Evolutionary conservation across 2,329 filamentous ascomycete species (phyloP), one percentile per base, ranked within the genome.

Genomic region (Sphaerostilbella broomeana): DNA sequence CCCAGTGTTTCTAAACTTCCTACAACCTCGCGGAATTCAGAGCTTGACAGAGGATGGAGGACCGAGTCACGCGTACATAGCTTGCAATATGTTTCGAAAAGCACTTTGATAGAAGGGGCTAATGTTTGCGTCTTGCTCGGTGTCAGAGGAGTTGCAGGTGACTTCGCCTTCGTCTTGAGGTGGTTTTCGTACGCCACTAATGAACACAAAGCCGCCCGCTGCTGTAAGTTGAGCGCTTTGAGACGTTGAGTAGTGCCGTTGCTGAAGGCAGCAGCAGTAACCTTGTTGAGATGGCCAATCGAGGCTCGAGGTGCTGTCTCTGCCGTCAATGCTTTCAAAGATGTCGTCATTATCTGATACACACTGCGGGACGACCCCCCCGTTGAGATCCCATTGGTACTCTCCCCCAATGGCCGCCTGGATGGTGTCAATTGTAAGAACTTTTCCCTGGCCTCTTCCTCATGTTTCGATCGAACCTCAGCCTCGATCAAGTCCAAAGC

Each of bases 11-110:
- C 92, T 37, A 98, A 64, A 51, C 86, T 94, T 24, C 84, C 81
- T 15, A 95, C 72, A 5, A 98, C 89, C 61, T 98, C 92, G 42
- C 88, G 79, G 61, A 98, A 98, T 60, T 98, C 92, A 5, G 87
- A 92, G 54, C 78, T 84, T 2, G 87, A 92, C 3, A 98, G 75
- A 1, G 90, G 86, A 50, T 95, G 88, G 3, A 98, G 73, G 8
- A 94, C 72, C n/a, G 88, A 85, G 53, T 97, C 90, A 24, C 79
- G 77, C 42, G 79, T 90, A 63, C 92, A 98, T 12, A 95, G 71
- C 22, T 75, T 68, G 42, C 78, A 81, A 63, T 98, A 98, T 2
- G 85, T 80, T 44, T 87, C 83, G 59, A 86, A 97, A 5, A 97
- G 68, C 38, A 76, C 75, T 62, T 89, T 94, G 57, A 95, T 74